Conservation (phyloP, 148 eudicot species). For the Vaccinium macrocarpon region DNA sequence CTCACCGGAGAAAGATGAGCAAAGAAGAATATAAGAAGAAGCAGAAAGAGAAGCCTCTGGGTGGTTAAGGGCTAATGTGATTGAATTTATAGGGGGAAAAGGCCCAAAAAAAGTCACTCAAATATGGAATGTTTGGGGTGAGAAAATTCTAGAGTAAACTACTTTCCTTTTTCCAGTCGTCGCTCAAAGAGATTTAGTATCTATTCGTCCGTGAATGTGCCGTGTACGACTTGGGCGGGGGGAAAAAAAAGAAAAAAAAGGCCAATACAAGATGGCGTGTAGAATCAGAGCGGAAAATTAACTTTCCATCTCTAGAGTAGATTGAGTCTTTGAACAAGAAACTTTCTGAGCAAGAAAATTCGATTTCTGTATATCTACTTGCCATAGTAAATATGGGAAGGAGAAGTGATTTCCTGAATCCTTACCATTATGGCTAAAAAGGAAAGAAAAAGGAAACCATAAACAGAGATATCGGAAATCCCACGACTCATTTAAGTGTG, state of each 20-base stretch:
- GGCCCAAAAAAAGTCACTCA: neutral
- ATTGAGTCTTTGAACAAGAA: neutral
- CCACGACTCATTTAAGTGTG: neutral
- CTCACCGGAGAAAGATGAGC: neutral
- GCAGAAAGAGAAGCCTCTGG: neutral
- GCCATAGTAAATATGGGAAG: neutral
- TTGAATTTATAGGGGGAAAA: neutral
- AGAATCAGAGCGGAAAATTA: neutral
- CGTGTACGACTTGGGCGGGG: neutral
- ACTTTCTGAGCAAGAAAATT: neutral
- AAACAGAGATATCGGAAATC: neutral
- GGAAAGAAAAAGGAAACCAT: neutral
- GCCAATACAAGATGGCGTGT: neutral
- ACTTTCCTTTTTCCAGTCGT: neutral
- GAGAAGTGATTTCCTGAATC: neutral
- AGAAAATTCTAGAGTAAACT: neutral
- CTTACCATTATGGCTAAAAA: neutral
- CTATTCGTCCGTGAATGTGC: no score
- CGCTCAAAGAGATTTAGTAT: neutral
- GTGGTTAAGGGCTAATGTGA: neutral
- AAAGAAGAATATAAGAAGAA: neutral
- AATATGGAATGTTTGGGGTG: neutral
- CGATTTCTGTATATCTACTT: neutral
- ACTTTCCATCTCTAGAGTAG: neutral
- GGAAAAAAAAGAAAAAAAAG: no score